Evolutionary conservation across 768 basidiomycete species (phyloP), one percentile per base, ranked within the genome.

Genomic region (Cystobasidium tubakii): DNA sequence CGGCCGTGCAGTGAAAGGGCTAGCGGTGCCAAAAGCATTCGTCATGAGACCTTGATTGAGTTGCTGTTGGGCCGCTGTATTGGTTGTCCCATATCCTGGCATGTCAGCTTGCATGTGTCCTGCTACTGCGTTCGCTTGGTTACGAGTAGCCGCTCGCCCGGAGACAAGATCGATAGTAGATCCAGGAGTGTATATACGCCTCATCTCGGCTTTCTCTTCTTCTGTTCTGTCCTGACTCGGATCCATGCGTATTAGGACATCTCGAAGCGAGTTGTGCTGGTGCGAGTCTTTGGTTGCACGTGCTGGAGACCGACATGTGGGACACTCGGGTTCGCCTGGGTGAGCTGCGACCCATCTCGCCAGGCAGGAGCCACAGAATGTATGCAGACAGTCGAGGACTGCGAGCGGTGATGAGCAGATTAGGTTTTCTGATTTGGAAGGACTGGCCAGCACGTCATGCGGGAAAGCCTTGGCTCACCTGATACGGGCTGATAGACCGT

Each of bases 121-220:
- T 39, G 63, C 15, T 39, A 9, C 36, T 3, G n/a, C 43, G 29
- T 65, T 65, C 7, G 33, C 25, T 36, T 36, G 34, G 15, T 36
- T 27, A 19, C 36, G 23, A 23, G 43, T 46, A 31, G 44, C 36
- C 6, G 50, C 34, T n/a, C 69, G 33, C 25, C 36, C 44, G 21
- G 53, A 55, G 3, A 71, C 69, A 27, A 71, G 69, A 31, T 71
- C 69, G 36, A 71, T 71, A 19, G 53, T 62, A 15, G 25, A 31
- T 25, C 69, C 69, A 17, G 69, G 69, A n/a, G 53, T 55, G 29
- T 71, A 71, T 29, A 71, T 71, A 10, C 53, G 27, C 50, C 69
- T 46, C 69, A 71, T 71, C 19, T 55, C 69, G 25, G 69, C 69
- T 55, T 71, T 71, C 69, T 71, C 69, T 34, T 71, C 69, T n/a